phyloP scores from a whole-genome alignment of 1,284 basidiomycete genomes.

The Malassezia vespertilionis region DNA sequence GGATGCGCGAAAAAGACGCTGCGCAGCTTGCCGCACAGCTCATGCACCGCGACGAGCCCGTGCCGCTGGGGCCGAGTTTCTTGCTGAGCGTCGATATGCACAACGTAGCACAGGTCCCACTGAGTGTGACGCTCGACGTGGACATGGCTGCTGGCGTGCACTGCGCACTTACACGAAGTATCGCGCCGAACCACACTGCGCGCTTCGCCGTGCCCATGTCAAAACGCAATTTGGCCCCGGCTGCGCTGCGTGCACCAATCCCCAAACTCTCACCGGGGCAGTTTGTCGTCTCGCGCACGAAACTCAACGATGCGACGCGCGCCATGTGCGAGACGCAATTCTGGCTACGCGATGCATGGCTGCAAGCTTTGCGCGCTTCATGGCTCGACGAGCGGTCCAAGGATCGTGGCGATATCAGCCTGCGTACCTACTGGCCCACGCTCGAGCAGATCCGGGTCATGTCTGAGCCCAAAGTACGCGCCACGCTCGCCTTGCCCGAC shows the following conservation, averaged over 20 bases:
- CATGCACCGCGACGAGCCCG: not conserved
- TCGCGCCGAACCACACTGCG: conserved; percentile 3
- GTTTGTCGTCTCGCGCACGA: conserved; percentile 71
- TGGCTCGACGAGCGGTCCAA: conserved; percentile 60
- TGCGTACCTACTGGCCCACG: conserved; percentile 4
- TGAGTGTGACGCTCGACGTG: conserved; percentile 65
- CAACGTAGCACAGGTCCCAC: conserved; percentile 73
- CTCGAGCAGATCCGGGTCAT: conserved; percentile 3
- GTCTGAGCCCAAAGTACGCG: not conserved
- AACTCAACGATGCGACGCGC: conserved; percentile 56
- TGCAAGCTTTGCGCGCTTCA: conserved; percentile 58
- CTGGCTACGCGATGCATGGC: conserved; percentile 82
- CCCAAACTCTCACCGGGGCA: conserved; percentile 72
- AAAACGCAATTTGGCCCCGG: conserved; percentile 57
- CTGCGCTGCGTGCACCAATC: conserved; percentile 58
- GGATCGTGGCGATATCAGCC: conserved; percentile 6
- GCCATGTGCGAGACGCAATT: conserved; percentile 64
- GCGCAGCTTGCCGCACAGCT: conserved; percentile 20
- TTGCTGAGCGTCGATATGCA: conserved; percentile 73
- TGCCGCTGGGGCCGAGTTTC: conserved; percentile 58
- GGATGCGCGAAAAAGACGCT: conserved; percentile 24
- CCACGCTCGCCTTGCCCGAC: not conserved
- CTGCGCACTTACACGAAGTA: conserved; percentile 48
- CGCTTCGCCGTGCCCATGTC: conserved; percentile 70
- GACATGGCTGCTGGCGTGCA: conserved; percentile 50